Conservation (phyloP, 495 filamentous ascomycete genomes). For the Mytilinidion resinicola region DNA sequence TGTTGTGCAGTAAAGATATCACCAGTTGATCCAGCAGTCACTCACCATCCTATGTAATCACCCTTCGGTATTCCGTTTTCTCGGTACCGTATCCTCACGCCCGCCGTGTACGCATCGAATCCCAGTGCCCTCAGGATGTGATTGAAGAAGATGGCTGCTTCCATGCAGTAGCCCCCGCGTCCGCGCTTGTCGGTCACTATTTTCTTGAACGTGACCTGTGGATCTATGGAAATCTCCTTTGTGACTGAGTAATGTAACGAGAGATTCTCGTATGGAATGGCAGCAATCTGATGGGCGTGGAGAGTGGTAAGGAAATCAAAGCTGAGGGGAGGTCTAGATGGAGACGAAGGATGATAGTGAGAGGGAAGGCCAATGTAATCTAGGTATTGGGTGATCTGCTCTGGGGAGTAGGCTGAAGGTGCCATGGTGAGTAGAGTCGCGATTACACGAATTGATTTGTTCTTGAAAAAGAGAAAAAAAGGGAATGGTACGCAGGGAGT, state of each 20-base stretch:
- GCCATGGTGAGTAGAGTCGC: not conserved
- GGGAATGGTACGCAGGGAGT: no score
- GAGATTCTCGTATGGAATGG: conserved; percentile 26
- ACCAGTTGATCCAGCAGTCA: not conserved
- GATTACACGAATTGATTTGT: no score
- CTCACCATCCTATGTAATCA: conserved; percentile 24
- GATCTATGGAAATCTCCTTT: conserved; percentile 14
- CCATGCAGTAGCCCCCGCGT: conserved; percentile 26
- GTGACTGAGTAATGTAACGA: conserved; percentile 16
- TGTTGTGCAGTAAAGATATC: not conserved
- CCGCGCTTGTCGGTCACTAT: conserved; percentile 10
- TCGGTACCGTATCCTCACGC: conserved; percentile 21
- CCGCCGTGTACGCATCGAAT: conserved; percentile 21
- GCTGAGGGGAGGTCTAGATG: conserved; percentile 4
- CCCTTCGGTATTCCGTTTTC: conserved; percentile 19
- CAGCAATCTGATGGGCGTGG: conserved; percentile 19
- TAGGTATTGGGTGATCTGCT: conserved; percentile 22
- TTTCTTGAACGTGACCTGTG: conserved; percentile 17
- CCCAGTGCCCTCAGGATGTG: conserved; percentile 20
- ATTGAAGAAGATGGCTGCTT: conserved; percentile 24
- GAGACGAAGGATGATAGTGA: conserved; percentile 8
- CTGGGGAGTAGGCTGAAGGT: conserved; percentile 18
- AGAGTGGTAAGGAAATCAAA: conserved; percentile 15
- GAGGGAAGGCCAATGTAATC: conserved; percentile 20
- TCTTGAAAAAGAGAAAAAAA: no score